These are phyloP conservation scores for Aspergillus jensenii DNA, from an alignment of 2,329 filamentous ascomycete genomes.

Conservation along the genomic window DNA sequence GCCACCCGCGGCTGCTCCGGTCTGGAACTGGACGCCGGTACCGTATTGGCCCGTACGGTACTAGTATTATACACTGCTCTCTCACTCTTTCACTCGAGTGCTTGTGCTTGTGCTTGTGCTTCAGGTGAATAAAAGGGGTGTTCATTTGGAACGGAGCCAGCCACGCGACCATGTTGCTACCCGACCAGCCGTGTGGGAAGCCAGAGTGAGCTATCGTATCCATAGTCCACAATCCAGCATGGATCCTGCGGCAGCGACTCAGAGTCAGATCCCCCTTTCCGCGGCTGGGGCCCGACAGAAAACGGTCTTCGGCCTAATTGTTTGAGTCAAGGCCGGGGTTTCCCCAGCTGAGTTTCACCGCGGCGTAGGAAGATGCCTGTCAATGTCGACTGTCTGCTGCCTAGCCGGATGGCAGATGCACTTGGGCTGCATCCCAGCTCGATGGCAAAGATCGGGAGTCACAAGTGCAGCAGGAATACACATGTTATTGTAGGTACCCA, in stretches of 20 bases:
- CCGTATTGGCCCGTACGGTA: not conserved
- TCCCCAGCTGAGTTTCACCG: too few relatives aligned
- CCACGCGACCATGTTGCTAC: not conserved
- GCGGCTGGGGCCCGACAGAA: constrained; percentile 23
- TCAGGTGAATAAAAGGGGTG: not conserved
- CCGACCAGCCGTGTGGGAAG: not conserved
- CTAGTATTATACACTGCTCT: not conserved
- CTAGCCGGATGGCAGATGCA: not conserved
- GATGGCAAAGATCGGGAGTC: too few relatives aligned
- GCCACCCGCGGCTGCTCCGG: not conserved
- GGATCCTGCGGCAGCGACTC: not conserved
- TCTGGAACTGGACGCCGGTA: not conserved
- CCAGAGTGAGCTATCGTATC: constrained; percentile 1
- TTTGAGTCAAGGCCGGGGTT: too few relatives aligned
- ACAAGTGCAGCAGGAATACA: too few relatives aligned
- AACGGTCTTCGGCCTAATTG: constrained; percentile 20
- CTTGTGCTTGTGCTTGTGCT: not conserved
- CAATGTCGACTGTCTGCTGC: not conserved
- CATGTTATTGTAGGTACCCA: constrained; percentile 6
- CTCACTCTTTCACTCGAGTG: too few relatives aligned
- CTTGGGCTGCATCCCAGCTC: too few relatives aligned
- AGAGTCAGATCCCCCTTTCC: not conserved
- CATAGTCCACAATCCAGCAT: not conserved
- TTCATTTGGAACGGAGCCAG: not conserved
- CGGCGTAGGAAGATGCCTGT: not conserved